Base-by-base conservation (phyloP, 2,329 filamentous ascomycete species). In the Berkeleyomyces rouxiae region DNA sequence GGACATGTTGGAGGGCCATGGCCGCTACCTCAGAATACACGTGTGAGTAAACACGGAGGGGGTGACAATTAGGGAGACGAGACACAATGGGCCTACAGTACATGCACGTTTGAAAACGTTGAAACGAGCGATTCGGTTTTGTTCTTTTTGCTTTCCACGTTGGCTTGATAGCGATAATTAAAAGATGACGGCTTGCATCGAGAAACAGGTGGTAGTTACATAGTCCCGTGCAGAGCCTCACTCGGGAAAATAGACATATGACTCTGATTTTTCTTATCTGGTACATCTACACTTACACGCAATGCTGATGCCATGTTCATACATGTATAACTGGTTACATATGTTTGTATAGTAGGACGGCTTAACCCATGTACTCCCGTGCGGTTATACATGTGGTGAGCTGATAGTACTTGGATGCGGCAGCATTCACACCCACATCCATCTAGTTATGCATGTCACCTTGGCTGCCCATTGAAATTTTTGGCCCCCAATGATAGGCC, bases 1-100 rank as follows among this genome's bases (percentile, higher is more conserved):
- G 47, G 63, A 59, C 36, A 64, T 37, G 16, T 11, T 59, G 23
- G 59, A 55, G 40, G 63, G 60, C 10, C 44, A 59, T n/a, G 63
- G 63, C 33, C 60, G 59, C 9, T 64, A 64, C 55, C 60, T 64
- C 16, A 62, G 47, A 55, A 64, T 64, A 1, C 44, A 51, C 39
- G 39, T 62, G 16, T 64, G 47, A 10, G 31, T 33, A 33, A 39
- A 36, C 3, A 13, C 58, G 9, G 43, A 31, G 39, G 46, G 31
- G 49, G 49, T 1, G 10, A 33, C 23, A 36, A 13, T 10, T 11
- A 11, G 40, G 40, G 40, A 7, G 7, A 11, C 31, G 49, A 23
- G 33, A 53, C 33, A 51, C 4, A 23, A 31, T 31, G 47, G 47
- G 47, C 47, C 16, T 53, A 53, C 49, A 53, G 49, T 53, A 53